Conservation (phyloP, 2,329 filamentous ascomycete genomes). For the Metarhizium anisopliae region DNA sequence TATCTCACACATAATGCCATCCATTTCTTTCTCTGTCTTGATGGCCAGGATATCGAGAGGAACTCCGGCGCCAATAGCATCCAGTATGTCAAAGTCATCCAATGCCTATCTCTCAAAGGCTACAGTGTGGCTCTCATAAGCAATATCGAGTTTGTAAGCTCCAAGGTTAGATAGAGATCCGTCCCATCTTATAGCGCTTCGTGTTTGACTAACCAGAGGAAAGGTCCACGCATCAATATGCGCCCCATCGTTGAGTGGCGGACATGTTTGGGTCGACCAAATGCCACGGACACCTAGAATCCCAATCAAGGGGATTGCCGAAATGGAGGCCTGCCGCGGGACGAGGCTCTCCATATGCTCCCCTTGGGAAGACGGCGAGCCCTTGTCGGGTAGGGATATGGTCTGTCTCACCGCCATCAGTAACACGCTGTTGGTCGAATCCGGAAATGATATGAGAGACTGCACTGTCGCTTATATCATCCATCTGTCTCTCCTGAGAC, state of each 20-base stretch:
- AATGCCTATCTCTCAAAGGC: constrained; percentile 42
- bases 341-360: not conserved
- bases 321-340: not conserved
- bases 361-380: constrained; percentile 8
- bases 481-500: constrained; percentile 17
- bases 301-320: not conserved
- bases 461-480: constrained; percentile 13
- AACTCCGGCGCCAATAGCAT: constrained; percentile 20
- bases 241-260: not conserved
- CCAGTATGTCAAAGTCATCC: constrained; percentile 25
- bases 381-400: constrained; percentile 9
- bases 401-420: constrained; percentile 11
- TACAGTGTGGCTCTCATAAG: constrained; percentile 58
- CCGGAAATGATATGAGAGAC: not conserved
- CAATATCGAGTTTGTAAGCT: constrained; percentile 52
- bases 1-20: constrained; percentile 47
- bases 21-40: constrained; percentile 62
- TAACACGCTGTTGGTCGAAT: constrained; percentile 7
- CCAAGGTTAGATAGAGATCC: constrained; percentile 39
- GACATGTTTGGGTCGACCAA: not conserved
- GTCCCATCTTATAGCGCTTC: not conserved
- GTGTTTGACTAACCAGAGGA: not conserved
- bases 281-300: not conserved
- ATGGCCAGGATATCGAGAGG: constrained; percentile 35
- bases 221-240: constrained; percentile 1